These are phyloP conservation scores for Candida tibetensis DNA, from an alignment of 805 yeast species.

Conservation along the genomic window DNA sequence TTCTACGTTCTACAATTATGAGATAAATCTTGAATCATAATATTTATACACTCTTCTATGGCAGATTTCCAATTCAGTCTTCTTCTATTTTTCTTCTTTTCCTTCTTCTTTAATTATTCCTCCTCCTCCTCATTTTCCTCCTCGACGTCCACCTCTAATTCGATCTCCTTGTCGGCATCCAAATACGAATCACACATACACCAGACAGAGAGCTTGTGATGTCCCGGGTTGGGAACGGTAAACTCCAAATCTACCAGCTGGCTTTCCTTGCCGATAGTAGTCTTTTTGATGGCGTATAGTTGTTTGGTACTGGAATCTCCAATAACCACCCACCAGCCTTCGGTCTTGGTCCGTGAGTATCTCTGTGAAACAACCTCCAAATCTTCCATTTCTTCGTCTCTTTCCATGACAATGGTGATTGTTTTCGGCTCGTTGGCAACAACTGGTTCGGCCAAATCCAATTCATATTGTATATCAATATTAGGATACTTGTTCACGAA, in stretches of 20 bases:
- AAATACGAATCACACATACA: slow-evolving; percentile 86
- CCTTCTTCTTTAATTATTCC: not conserved
- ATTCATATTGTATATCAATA: slow-evolving; percentile 60
- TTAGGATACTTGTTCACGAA: slow-evolving; percentile 91
- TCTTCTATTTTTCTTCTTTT: not conserved
- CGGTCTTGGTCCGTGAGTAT: slow-evolving; percentile 60
- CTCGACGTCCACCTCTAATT: slow-evolving; percentile 47
- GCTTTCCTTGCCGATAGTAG: slow-evolving; percentile 49
- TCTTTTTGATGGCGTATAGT: slow-evolving; percentile 70
- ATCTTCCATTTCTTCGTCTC: slow-evolving; percentile 80
- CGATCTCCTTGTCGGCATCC: slow-evolving; percentile 88
- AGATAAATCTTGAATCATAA: no score
- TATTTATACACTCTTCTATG: no score
- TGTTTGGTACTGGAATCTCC: slow-evolving; percentile 64
- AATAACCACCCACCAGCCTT: slow-evolving; percentile 84
- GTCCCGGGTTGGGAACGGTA: slow-evolving; percentile 58
- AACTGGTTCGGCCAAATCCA: slow-evolving; percentile 42
- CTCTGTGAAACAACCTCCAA: slow-evolving; percentile 54
- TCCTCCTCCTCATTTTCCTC: slow-evolving; percentile 4
- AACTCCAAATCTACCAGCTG: slow-evolving; percentile 56
- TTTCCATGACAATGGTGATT: slow-evolving; percentile 48
- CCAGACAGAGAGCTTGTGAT: slow-evolving; percentile 68
- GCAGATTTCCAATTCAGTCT: no score
- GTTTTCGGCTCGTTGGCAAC: slow-evolving; percentile 47
- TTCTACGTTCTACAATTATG: no score